phyloP scores from a whole-genome alignment of 164 flowering plant species.

The Warburgia ugandensis region DNA sequence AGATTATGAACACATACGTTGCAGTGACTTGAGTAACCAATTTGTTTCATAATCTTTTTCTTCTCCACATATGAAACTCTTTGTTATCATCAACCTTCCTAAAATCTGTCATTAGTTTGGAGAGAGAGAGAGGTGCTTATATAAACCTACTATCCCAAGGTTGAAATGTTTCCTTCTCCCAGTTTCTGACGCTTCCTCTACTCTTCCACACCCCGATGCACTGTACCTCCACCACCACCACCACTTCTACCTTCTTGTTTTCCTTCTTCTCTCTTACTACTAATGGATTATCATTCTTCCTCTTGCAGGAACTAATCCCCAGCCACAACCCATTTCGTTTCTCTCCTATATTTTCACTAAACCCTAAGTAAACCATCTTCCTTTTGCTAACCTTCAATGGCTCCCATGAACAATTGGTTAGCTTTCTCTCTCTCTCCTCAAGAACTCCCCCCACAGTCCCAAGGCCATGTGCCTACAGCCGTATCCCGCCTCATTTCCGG shows the following conservation, averaged over 20 bases:
- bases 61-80: neutral
- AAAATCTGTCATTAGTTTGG: constrained; percentile 1
- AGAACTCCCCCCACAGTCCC: constrained; percentile 29
- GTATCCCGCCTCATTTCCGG: constrained; percentile 6
- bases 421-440: constrained; percentile 85
- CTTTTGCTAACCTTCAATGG: constrained; percentile 21
- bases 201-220: constrained; percentile 21
- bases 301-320: constrained; percentile 30
- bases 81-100: neutral
- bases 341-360: neutral
- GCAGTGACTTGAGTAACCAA: no score
- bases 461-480: constrained; percentile 22
- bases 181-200: constrained; percentile 22
- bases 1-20: neutral
- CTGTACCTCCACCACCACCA: constrained; percentile 14
- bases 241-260: neutral
- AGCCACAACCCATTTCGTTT: neutral
- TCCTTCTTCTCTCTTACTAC: constrained; percentile 5
- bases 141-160: constrained; percentile 25
- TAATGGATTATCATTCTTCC: constrained; percentile 3
- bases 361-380: neutral
- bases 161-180: constrained; percentile 26
- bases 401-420: constrained; percentile 84
- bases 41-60: neutral
- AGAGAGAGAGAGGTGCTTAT: constrained; percentile 23